Evolutionary conservation across 2,329 filamentous ascomycete species (phyloP), one percentile per base, ranked within the genome.

Genomic region (Nakataea oryzae): DNA sequence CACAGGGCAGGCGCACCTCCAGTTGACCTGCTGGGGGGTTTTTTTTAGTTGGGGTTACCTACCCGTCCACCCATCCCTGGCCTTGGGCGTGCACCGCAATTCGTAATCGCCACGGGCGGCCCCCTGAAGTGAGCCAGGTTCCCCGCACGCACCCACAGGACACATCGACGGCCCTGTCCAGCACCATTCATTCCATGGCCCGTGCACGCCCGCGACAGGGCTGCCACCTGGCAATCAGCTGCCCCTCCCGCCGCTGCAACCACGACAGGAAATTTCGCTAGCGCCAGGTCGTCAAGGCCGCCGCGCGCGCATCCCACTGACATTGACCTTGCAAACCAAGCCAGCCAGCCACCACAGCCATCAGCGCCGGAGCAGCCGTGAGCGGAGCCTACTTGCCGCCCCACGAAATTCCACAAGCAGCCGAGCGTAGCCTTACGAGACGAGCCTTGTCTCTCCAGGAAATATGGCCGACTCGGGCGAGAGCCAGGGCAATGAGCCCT

Each of bases 391-490:
- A 32, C 14, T 47, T 17, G 34, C 34, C 8, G 34, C 14, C 34
- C 14, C 14, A 47, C 14, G 34, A 47, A 47, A 47, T 47, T 17
- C 34, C 41, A n/a, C 7, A 11, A 50, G 24, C 7, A 50, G 17
- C 9, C 21, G 41, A n/a, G 41, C 41, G 3, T 17, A n/a, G 2
- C 41, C 9, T 9, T 30, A 41, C 34, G 11, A 17, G 13, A 8
- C 21, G 41, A 9, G 9, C 7, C 13, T 9, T 17, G 13, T 21
- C 26, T 27, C 17, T 21, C 27, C 13, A 27, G 30, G 54, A 9
- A 60, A 28, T 3, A 97, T 97, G 93, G 90, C 93, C 69, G 93
- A 96, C 76, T 83, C 81, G 66, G 90, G 89, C 72, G 89, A 92
- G 61, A 54, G 54, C 13, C 60, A 61, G 27, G 54, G 28, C 24